A percentile compares a stretch with the other conserved stretches of the same genome.
Conservation (phyloP, 345 rosid genomes). For the Boechera divaricarpa region DNA sequence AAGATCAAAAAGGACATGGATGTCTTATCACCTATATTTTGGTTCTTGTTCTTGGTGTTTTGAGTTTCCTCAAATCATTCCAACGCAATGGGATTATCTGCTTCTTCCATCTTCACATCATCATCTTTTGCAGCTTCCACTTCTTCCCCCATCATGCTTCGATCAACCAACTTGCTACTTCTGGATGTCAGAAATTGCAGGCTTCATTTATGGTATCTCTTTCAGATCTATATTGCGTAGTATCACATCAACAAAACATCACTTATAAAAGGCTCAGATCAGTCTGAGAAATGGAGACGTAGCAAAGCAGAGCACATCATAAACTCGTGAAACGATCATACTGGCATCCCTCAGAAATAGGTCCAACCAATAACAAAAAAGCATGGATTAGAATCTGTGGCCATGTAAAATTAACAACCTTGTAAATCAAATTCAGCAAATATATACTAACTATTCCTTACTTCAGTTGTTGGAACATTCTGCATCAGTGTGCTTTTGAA, state of each 20-base stretch:
- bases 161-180: neutral
- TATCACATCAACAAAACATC: conserved; percentile 13
- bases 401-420: conserved; percentile 7
- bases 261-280: conserved; percentile 6
- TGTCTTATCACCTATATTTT: too few species aligned
- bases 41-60: too few species aligned
- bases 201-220: conserved; percentile 2
- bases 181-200: conserved; percentile 4
- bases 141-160: neutral
- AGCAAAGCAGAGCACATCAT: conserved; percentile 27
- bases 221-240: conserved; percentile 14
- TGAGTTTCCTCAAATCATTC: too few species aligned
- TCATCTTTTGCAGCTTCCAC: too few species aligned
- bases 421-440: conserved; percentile 1
- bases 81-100: too few species aligned
- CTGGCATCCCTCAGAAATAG: conserved; percentile 16
- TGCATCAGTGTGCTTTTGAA: conserved; percentile 28
- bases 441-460: neutral
- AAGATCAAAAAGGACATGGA: too few species aligned
- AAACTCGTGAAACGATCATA: neutral
- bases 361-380: conserved; percentile 10
- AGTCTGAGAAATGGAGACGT: neutral
- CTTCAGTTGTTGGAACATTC: conserved; percentile 10
- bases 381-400: conserved; percentile 12
- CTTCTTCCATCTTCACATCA: too few species aligned